Base-by-base conservation (phyloP, 1,139 yeast genomes). In the Candida mesenterica region DNA sequence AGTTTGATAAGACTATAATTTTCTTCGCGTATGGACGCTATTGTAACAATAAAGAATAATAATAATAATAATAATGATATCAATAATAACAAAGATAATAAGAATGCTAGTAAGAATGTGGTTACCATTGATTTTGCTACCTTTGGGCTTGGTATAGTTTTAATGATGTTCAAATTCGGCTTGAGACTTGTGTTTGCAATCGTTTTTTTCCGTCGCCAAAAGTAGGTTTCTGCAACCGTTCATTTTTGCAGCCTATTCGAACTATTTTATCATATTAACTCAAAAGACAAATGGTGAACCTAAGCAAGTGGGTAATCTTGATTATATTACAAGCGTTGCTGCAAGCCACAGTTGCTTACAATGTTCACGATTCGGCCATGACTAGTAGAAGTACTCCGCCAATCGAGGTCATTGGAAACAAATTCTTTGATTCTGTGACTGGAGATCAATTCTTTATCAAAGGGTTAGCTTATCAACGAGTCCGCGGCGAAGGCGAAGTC, bases 391-490 rank as follows among this genome's bases (percentile, higher is more conserved):
- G 9, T 19, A 19, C 22, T 6, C 32, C 37, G 4, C 46, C 60
- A 3, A 62, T 74, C 26, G 65, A 61, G 31, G 59, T 68, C 2
- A 41, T 49, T 13, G 79, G 79, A 1, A 71, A 62, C 49, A 74
- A 75, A 46, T 74, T 78, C 50, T 75, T 68, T 42, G 53, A 62
- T 39, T 43, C 63, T 3, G 57, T 53, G 13, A 57, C 62, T 13
- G 74, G 73, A 1, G 59, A 65, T 18, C 82, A 75, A 54, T 77
- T 77, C 51, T 75, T 69, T 44, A 62, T 77, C 40, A 76, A 73
- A 41, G 84, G 84, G 8, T 70, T 77, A 26, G 81, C 82, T 1
- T 78, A 78, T 45, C 83, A 77, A 48, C 75, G 74, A 29, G 59
- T 68, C 30, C 52, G 70, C 37, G 57, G 62, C 24, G 61, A 60